Evolutionary conservation across 2,329 filamentous ascomycete species (phyloP).

Genomic region (Lasiodiplodia citricola): DNA sequence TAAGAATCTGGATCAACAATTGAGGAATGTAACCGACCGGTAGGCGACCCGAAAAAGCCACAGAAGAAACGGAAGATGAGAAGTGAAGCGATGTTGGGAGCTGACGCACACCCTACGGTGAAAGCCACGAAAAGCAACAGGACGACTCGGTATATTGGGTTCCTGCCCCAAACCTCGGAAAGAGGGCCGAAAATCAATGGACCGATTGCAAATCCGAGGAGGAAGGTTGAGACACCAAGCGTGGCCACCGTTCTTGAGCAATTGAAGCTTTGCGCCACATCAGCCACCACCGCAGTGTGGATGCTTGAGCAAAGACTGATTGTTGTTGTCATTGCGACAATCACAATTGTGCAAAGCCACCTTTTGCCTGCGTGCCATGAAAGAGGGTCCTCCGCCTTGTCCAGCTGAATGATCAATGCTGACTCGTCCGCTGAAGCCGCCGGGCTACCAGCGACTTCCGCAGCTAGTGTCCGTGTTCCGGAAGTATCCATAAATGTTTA

Average conservation of each 20-base stretch:
- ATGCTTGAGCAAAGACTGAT: conserved; percentile 47
- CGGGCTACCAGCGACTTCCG: background rate
- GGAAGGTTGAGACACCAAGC: conserved; percentile 56
- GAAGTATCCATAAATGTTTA: background rate
- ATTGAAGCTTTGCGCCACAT: conserved; percentile 30
- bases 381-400: background rate
- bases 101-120: conserved; percentile 54
- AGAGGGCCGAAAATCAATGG: conserved; percentile 60
- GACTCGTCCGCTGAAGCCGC: background rate
- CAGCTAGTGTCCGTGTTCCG: background rate
- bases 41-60: conserved; percentile 67
- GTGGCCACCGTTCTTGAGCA: conserved; percentile 20
- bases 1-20: conserved; percentile 28
- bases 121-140: conserved; percentile 60
- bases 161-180: conserved; percentile 61
- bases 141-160: conserved; percentile 56
- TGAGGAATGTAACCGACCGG: conserved; percentile 57
- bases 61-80: conserved; percentile 55
- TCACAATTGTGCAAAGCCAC: conserved; percentile 27
- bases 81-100: conserved; percentile 49
- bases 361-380: conserved; percentile 26
- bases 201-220: conserved; percentile 58
- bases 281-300: conserved; percentile 51
- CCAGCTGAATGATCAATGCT: background rate
- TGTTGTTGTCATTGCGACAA: conserved; percentile 28